These are phyloP conservation scores for Creolimax fragrantissima DNA, from an alignment of 78 protist genomes.

Conservation along the genomic window DNA sequence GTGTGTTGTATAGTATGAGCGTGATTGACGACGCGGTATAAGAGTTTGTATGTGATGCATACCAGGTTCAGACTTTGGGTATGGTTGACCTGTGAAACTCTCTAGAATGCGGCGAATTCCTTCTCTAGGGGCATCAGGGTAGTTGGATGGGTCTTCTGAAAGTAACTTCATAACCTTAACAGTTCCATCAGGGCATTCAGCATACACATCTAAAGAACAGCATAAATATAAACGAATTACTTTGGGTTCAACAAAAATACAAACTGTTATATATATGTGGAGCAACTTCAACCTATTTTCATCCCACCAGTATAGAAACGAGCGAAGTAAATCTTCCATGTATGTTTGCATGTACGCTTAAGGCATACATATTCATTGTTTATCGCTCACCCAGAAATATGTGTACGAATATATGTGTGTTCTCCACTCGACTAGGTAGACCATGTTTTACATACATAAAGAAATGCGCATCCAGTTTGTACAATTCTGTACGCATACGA, in stretches of 20 bases:
- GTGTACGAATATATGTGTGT: background rate
- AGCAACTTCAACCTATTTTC: background rate
- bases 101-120: conserved; percentile 73
- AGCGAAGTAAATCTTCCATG: background rate
- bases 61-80: background rate
- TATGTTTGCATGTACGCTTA: background rate
- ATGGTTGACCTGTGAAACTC: background rate
- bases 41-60: too few relatives aligned
- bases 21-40: too few relatives aligned
- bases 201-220: background rate
- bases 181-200: conserved; percentile 14
- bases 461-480: background rate
- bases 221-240: background rate
- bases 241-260: background rate
- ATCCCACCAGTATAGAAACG: background rate
- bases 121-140: conserved; percentile 87
- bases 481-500: background rate
- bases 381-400: background rate
- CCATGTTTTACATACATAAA: background rate
- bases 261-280: background rate
- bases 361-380: background rate
- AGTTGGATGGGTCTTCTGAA: conserved; percentile 78
- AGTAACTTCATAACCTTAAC: conserved; percentile 64
- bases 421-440: background rate
- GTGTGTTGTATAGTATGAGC: too few relatives aligned